phyloP scores from a whole-genome alignment of 371 early-diverging fungal genomes.

The Syncephalastrum sp. region DNA sequence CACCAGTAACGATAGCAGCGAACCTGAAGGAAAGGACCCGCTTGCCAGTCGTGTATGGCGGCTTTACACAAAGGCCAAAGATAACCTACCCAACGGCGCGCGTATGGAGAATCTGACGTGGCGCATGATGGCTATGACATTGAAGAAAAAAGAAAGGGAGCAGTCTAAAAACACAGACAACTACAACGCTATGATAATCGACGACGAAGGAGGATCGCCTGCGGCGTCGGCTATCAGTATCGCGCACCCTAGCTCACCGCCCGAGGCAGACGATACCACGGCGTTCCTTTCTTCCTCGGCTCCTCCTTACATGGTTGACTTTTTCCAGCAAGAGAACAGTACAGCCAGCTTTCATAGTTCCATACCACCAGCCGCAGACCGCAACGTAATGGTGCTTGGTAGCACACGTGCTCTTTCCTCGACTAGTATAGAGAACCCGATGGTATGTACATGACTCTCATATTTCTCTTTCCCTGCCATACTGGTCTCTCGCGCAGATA shows the following conservation, averaged over 20 bases:
- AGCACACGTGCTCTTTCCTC: conserved; percentile 13
- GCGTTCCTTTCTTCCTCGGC: conserved; percentile 21
- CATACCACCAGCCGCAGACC: too few relatives aligned
- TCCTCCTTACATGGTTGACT: conserved; percentile 25
- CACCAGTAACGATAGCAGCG: too few relatives aligned
- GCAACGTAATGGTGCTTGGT: conserved; percentile 18
- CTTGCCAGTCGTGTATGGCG: conserved; percentile 56
- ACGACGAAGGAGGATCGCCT: not conserved
- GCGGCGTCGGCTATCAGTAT: not conserved
- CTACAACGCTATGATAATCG: not conserved
- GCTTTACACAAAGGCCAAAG: conserved; percentile 60
- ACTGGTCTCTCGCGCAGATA: too few relatives aligned
- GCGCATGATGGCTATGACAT: conserved; percentile 58
- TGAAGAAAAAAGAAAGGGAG: conserved; percentile 30
- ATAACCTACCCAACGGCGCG: conserved; percentile 49
- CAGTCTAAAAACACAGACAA: not conserved
- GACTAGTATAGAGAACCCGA: not conserved
- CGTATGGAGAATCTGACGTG: conserved; percentile 62
- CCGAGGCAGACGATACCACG: conserved; percentile 22
- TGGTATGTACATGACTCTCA: too few relatives aligned
- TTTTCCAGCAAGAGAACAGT: conserved; percentile 1
- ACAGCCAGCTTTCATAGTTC: not conserved
- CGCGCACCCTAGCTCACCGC: not conserved
- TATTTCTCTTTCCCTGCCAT: too few relatives aligned
- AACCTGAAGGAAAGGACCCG: conserved; percentile 25